Evolutionary conservation across 768 basidiomycete species (phyloP), one percentile per base, ranked within the genome.

Genomic region (Hypsizygus marmoreus): DNA sequence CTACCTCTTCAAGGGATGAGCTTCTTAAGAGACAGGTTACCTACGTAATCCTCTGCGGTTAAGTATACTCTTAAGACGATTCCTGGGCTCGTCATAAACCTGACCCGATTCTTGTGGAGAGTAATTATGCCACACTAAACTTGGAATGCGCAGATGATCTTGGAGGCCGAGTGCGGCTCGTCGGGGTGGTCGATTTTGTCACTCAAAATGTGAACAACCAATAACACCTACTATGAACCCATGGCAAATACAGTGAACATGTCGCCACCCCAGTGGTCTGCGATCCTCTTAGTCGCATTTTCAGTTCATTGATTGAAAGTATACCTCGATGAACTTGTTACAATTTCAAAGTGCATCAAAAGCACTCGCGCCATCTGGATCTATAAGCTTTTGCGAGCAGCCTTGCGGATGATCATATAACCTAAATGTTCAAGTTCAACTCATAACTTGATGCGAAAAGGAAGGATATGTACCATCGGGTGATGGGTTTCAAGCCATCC

Each of bases 161-260:
- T 43, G 3, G 42, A 43, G 6, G 42, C 42, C 8, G 42, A 34
- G 35, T 43, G 42, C n/a, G 42, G 42, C 42, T 43, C n/a, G 20
- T 4, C 6, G 28, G 16, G 8, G 16, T 22, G 17, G 26, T 16
- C n/a, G 22, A 41, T 9, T 20, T 12, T 19, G 4, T 10, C 6
- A 33, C 11, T 19, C 5, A 22, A 32, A 11, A 12, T 4, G 14
- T 7, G 28, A 5, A 6, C 7, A 20, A 7, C 14, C n/a, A n/a
- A n/a, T 17, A 43, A 17, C 26, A 19, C 37, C 6, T n/a, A 43
- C 42, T 33, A 43, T 43, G 19, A 43, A 43, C 10, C 42, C 42
- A 9, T 43, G 42, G n/a, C 42, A 43, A 24, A 43, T 43, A 16
- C 22, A 43, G 2, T 33, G 23, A 34, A 33, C 42, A 7, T 33